Conservation (phyloP, 805 yeast genomes). For the Candida insectorum region DNA sequence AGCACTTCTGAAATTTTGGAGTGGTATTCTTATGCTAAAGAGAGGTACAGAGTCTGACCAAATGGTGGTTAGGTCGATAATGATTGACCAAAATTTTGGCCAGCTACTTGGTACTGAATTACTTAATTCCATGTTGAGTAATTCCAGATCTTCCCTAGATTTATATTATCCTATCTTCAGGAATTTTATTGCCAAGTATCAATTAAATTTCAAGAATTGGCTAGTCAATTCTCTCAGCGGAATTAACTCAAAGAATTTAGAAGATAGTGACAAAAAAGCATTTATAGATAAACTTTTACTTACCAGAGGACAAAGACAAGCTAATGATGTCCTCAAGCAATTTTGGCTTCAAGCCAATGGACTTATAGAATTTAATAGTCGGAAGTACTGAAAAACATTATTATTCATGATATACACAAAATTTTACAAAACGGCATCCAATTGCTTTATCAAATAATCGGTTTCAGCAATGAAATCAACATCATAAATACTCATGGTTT, state of each 20-base stretch:
- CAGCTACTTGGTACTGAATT: constrained; percentile 1
- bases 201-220: constrained; percentile 50
- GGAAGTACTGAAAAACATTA: constrained; percentile 2
- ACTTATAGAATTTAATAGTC: constrained; percentile 36
- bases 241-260: constrained; percentile 13
- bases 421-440: constrained; percentile 27
- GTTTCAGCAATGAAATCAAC: constrained; percentile 60
- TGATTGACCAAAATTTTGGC: constrained; percentile 11
- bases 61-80: constrained; percentile 18
- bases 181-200: constrained; percentile 44
- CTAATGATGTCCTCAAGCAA: constrained; percentile 53
- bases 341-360: constrained; percentile 68
- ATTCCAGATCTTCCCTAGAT: constrained; percentile 60
- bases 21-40: constrained; percentile 41
- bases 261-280: constrained; percentile 29
- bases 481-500: constrained; percentile 51
- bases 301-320: constrained; percentile 64
- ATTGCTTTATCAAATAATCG: constrained; percentile 48
- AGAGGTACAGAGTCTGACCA: constrained; percentile 44
- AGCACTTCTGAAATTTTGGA: constrained; percentile 56
- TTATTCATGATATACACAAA: not conserved
- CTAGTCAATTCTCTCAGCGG: constrained; percentile 10
- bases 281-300: constrained; percentile 55
- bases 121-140: constrained; percentile 31
- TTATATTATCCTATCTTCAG: constrained; percentile 52